Evolutionary conservation across 306 rosid genomes (phyloP).

Genomic region (Corylus americana): DNA sequence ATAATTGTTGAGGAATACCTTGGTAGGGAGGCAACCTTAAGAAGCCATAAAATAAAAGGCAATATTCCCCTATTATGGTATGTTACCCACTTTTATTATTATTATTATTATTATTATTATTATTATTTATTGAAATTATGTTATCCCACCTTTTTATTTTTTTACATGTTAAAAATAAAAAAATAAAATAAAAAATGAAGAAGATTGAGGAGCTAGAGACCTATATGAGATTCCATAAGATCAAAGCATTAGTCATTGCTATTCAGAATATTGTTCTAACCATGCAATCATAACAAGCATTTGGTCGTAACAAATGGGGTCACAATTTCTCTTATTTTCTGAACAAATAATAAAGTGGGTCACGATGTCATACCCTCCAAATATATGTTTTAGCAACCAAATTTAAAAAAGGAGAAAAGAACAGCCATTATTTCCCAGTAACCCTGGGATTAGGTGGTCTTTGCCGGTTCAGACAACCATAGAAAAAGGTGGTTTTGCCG

Average conservation of each 20-base stretch:
- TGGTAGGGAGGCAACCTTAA: too few species aligned
- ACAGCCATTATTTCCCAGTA: constrained; percentile 33
- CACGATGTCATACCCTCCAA: constrained; percentile 2
- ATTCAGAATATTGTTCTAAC: neutral
- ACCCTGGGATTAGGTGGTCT: constrained; percentile 1
- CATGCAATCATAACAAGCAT: neutral
- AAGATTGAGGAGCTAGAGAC: too few species aligned
- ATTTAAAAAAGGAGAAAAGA: constrained; percentile 27
- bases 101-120: too few species aligned
- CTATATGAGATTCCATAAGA: neutral
- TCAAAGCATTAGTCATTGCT: neutral
- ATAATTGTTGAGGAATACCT: too few species aligned
- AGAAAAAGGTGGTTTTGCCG: neutral
- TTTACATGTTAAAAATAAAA: too few species aligned
- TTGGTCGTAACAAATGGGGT: constrained; percentile 24
- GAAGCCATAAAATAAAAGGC: too few species aligned
- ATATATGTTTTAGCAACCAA: constrained; percentile 2
- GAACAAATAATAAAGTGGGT: neutral
- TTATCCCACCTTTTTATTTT: too few species aligned
- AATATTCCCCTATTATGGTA: too few species aligned
- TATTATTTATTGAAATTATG: too few species aligned
- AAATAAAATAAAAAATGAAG: too few species aligned
- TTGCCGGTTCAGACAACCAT: constrained; percentile 15
- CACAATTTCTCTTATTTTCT: neutral
- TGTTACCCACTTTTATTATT: too few species aligned